Evolutionary conservation across 129 eudicot genomes (phyloP), one percentile per base, ranked within the genome.

Genomic region (Gnaphalium uliginosum): DNA sequence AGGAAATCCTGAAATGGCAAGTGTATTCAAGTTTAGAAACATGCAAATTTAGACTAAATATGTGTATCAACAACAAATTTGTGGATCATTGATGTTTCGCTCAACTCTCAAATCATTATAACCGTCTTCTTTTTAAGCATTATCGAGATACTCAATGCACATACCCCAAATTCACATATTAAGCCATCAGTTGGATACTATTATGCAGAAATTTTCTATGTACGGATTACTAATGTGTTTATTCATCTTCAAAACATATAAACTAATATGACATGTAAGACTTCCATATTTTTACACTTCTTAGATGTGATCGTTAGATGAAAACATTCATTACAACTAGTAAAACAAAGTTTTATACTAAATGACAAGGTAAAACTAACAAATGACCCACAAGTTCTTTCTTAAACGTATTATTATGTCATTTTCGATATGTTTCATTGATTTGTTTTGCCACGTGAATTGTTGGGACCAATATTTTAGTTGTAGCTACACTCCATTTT

Each of bases 1-100:
- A 14, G 14, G 17, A 48, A 75, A 67, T 83, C 87, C 89, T 80
- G 82, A 53, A 71, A 80, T 48, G 63, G 29, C 9, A 76, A 71
- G 57, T 24, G 21, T 57, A 81, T 61, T 14, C 68, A 51, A 66
- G 68, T 58, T 80, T 46, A 33, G 32, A 5, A 63, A 63, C 13
- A 62, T 62, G 30, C 4, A 63, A 51, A n/a, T 21, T 58, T 19
- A 18, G 35, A 48, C 0, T 48, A 46, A 53, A 50, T 41, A 22
- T 1, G 30, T 22, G 19, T 21, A 75, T 75, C 4, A 6, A n/a
- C 29, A 26, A 63, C 33, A 63, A 50, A 0, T 64, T 0, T 63
- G 30, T 62, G 29, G 3, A 75, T 41, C 53, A 5, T n/a, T 24
- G 50, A 72, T 22, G 76, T n/a, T 33, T 22, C 15, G 13, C 1